phyloP scores from a whole-genome alignment of 805 yeast genomes.

The Diddensiella santjacobensis region DNA sequence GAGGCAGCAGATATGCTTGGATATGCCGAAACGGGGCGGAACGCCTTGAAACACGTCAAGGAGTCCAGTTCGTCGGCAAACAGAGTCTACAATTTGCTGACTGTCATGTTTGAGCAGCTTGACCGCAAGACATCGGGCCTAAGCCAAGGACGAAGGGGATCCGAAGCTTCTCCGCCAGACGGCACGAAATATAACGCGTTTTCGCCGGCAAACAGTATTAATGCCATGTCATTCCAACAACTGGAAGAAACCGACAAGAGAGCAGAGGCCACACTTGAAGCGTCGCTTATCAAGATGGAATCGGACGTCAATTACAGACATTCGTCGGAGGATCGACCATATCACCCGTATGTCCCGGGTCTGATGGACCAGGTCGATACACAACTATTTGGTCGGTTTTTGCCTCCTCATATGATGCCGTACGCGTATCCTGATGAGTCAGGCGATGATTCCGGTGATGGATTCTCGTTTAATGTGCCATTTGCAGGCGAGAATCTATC shows the following conservation, averaged over 20 bases:
- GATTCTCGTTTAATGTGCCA: not conserved
- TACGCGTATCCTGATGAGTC: not conserved
- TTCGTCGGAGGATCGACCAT: not conserved
- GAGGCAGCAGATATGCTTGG: slow-evolving; percentile 45
- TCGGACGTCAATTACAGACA: not conserved
- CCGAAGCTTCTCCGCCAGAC: not conserved
- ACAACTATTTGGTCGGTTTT: slow-evolving; percentile 75
- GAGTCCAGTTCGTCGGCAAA: slow-evolving; percentile 74
- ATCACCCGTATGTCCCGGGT: slow-evolving; percentile 60
- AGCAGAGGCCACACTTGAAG: not conserved
- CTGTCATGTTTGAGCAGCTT: slow-evolving; percentile 46
- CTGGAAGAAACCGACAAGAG: not conserved
- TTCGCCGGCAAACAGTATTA: not conserved
- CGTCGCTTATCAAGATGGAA: not conserved
- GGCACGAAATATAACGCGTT: not conserved
- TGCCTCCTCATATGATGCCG: slow-evolving; percentile 77
- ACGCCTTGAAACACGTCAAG: slow-evolving; percentile 65
- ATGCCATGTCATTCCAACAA: not conserved
- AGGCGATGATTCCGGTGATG: not conserved
- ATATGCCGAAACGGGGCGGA: slow-evolving; percentile 83
- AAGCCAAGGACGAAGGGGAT: not conserved
- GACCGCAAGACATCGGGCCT: slow-evolving; percentile 22
- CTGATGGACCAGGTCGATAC: slow-evolving; percentile 81
- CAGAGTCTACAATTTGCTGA: slow-evolving; percentile 73
- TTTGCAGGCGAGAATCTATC: not conserved